These are phyloP conservation scores for Phyllosticta citriasiana DNA, from an alignment of 2,329 filamentous ascomycete species.

Conservation along the genomic window DNA sequence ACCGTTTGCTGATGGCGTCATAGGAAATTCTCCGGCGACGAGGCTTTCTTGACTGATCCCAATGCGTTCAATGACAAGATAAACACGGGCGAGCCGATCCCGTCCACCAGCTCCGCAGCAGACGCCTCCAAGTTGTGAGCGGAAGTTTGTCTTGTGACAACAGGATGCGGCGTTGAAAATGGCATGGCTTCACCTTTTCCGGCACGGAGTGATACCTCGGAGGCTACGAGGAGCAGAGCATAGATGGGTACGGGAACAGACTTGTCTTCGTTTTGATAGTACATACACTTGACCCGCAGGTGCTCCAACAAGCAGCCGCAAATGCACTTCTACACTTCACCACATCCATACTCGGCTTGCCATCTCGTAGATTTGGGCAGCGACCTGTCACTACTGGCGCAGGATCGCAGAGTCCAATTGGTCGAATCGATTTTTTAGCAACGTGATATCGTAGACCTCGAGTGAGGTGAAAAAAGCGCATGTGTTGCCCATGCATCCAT, in stretches of 20 bases:
- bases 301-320: background rate
- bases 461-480: constrained; percentile 8
- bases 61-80: constrained; percentile 27
- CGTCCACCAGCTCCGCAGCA: constrained; percentile 2
- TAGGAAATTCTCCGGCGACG: constrained; percentile 48
- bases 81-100: constrained; percentile 9
- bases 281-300: background rate
- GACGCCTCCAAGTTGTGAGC: constrained; percentile 6
- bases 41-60: constrained; percentile 40
- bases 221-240: background rate
- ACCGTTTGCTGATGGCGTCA: background rate
- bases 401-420: constrained; percentile 3
- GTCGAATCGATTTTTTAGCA: constrained; percentile 11
- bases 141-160: background rate
- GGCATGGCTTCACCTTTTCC: background rate
- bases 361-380: background rate
- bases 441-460: constrained; percentile 11
- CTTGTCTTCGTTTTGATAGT: background rate
- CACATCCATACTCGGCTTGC: background rate
- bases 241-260: background rate
- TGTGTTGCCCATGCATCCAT: constrained; percentile 9
- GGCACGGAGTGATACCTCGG: background rate
- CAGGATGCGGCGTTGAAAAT: background rate
- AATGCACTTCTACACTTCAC: background rate
- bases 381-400: background rate